Evolutionary conservation across 2,329 filamentous ascomycete genomes (phyloP).

Genomic region (Graphium sp.): DNA sequence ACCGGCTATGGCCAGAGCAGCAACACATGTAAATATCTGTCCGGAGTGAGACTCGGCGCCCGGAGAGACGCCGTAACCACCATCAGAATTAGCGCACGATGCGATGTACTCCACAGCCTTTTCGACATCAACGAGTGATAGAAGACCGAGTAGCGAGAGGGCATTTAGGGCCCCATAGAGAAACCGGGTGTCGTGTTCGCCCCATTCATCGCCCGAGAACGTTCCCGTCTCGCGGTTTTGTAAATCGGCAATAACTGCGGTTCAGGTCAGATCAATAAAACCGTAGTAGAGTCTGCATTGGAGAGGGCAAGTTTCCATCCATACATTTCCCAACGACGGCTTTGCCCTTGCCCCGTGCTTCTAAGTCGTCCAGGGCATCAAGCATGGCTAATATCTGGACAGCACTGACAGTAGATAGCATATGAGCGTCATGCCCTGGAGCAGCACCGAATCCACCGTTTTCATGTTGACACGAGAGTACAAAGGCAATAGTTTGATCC

Average conservation of each 20-base stretch:
- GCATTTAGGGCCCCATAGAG: constrained; percentile 82
- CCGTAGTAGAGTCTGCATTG: constrained; percentile 5
- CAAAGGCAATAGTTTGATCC: constrained; percentile 70
- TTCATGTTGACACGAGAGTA: constrained; percentile 84
- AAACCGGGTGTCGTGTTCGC: constrained; percentile 89
- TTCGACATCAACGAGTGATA: constrained; percentile 59
- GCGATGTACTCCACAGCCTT: constrained; percentile 67
- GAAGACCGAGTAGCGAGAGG: constrained; percentile 62
- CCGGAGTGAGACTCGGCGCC: constrained; percentile 90
- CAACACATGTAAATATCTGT: constrained; percentile 90
- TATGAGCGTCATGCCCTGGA: constrained; percentile 86
- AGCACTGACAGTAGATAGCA: constrained; percentile 89
- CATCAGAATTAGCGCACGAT: constrained; percentile 83
- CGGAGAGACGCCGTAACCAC: constrained; percentile 77
- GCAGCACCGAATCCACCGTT: constrained; percentile 87
- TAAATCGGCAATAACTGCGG: constrained; percentile 56
- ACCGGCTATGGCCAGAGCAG: constrained; percentile 67
- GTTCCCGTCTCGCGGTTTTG: constrained; percentile 72
- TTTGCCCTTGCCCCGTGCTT: constrained; percentile 46
- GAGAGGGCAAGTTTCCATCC: constrained; percentile 19
- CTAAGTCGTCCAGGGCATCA: constrained; percentile 71
- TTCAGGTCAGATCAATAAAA: constrained; percentile 6
- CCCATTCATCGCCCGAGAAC: constrained; percentile 91
- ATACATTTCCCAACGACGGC: constrained; percentile 64
- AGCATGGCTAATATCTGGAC: constrained; percentile 83